Percentiles rank a stretch among this genome's conserved stretches.
Conservation (phyloP, 1,284 basidiomycete species). For the Bondarzewia mesenterica region DNA sequence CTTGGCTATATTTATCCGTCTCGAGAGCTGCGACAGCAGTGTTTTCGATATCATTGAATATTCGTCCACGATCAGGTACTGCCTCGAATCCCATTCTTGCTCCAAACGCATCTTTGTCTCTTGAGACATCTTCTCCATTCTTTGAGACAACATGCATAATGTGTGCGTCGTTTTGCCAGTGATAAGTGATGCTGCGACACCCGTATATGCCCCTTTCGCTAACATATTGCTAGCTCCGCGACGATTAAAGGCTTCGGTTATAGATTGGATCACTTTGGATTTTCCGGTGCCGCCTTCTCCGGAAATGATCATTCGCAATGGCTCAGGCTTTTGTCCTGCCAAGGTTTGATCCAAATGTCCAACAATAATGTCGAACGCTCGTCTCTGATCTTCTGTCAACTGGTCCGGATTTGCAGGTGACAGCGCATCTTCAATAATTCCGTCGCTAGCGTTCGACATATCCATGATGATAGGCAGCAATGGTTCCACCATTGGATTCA, state of each 20-base stretch:
- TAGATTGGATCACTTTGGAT: conserved; percentile 27
- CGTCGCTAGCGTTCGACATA: neutral
- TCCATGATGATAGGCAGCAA: neutral
- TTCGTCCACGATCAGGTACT: conserved; percentile 27
- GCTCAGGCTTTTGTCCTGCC: conserved; percentile 13
- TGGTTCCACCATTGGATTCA: neutral
- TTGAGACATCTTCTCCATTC: neutral
- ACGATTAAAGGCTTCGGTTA: conserved; percentile 19
- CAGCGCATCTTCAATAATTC: neutral
- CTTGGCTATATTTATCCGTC: conserved; percentile 15
- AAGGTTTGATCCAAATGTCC: conserved; percentile 20
- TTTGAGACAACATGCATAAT: conserved; percentile 8
- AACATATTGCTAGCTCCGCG: conserved; percentile 12
- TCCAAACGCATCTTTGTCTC: conserved; percentile 9
- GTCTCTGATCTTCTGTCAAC: conserved; percentile 13
- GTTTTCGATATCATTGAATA: conserved; percentile 23
- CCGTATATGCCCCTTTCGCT: conserved; percentile 25
- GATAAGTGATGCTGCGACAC: conserved; percentile 27
- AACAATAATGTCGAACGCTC: conserved; percentile 23
- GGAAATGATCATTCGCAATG: conserved; percentile 22
- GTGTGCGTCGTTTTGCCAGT: conserved; percentile 22
- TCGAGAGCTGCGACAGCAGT: conserved; percentile 20
- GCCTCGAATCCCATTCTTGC: conserved; percentile 13
- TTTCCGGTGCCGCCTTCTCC: conserved; percentile 32
- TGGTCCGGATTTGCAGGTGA: neutral